Conservation (phyloP, 371 early-diverging fungal species). For the Nematocida minor region DNA sequence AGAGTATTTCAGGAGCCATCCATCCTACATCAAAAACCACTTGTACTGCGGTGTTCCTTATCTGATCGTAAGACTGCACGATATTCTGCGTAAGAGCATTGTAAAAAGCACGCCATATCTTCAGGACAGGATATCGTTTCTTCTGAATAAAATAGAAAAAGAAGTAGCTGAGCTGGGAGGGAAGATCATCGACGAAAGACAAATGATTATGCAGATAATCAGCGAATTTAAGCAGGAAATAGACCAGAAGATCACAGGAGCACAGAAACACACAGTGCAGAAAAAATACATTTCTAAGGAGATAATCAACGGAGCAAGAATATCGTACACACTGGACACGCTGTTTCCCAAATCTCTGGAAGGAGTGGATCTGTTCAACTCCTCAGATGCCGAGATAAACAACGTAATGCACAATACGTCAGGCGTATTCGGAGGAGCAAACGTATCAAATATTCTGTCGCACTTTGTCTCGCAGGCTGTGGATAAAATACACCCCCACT, state of each 20-base stretch:
- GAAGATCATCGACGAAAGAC: constrained; percentile 33
- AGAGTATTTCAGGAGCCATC: constrained; percentile 80
- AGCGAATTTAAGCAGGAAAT: constrained; percentile 69
- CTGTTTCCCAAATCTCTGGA: constrained; percentile 81
- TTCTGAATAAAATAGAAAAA: constrained; percentile 59
- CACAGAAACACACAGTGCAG: constrained; percentile 84
- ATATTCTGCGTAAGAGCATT: constrained; percentile 69
- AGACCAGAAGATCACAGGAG: constrained; percentile 64
- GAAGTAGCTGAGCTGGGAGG: constrained; percentile 67
- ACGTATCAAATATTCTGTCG: constrained; percentile 86
- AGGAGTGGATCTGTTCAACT: constrained; percentile 83
- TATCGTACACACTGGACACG: constrained; percentile 92
- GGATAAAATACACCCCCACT: constrained; percentile 72
- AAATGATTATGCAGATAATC: constrained; percentile 68
- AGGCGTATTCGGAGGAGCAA: constrained; percentile 68
- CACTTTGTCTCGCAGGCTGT: constrained; percentile 90
- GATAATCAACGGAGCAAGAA: constrained; percentile 89
- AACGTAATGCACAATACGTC: constrained; percentile 91
- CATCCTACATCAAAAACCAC: constrained; percentile 81
- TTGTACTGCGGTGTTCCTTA: constrained; percentile 94
- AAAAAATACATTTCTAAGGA: constrained; percentile 82
- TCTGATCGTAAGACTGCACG: constrained; percentile 82
- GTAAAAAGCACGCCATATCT: constrained; percentile 53
- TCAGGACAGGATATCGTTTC: constrained; percentile 55
- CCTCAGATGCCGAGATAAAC: constrained; percentile 90